These are phyloP conservation scores for Penicillium aurantiogriseum DNA, from an alignment of 2,329 filamentous ascomycete species.

Conservation along the genomic window DNA sequence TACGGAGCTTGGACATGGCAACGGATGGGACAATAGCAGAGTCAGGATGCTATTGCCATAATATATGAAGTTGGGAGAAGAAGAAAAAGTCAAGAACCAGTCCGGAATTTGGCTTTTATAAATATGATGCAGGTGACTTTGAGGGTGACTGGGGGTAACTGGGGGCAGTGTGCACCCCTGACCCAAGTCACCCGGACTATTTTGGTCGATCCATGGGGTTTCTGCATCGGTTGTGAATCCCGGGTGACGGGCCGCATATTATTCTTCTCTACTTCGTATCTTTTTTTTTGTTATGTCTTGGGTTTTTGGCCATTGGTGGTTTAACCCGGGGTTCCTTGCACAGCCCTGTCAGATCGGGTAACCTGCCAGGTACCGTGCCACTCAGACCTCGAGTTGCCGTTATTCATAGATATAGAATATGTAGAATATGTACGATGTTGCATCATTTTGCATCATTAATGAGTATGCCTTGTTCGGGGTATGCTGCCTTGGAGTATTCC, in stretches of 20 bases:
- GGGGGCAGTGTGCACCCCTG: slow-evolving; percentile 9
- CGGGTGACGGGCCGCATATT: slow-evolving; percentile 2
- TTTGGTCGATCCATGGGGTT: slow-evolving; percentile 1
- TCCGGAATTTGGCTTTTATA: slow-evolving; percentile 8
- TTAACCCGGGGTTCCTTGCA: neutral
- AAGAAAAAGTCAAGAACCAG: neutral
- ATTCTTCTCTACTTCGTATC: neutral
- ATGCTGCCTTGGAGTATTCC: neutral
- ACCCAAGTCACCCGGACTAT: slow-evolving; percentile 10
- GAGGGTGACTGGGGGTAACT: neutral
- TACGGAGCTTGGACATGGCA: slow-evolving; percentile 22
- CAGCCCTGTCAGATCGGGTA: slow-evolving; percentile 7
- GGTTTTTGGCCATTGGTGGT: neutral
- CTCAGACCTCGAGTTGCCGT: neutral
- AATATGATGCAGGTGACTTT: slow-evolving; percentile 3
- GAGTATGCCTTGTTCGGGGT: neutral
- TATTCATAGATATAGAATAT: neutral
- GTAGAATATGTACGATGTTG: neutral
- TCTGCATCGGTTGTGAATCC: neutral
- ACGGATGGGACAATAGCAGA: neutral
- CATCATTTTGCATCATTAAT: neutral
- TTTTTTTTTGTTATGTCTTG: neutral
- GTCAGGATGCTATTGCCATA: slow-evolving; percentile 8
- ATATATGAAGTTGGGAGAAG: neutral
- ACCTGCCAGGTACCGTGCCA: slow-evolving; percentile 10